Percentiles rank a stretch among this genome's conserved stretches.
These are phyloP conservation scores for Microdochium paspali DNA, from an alignment of 2,329 filamentous ascomycete genomes.

Conservation along the genomic window DNA sequence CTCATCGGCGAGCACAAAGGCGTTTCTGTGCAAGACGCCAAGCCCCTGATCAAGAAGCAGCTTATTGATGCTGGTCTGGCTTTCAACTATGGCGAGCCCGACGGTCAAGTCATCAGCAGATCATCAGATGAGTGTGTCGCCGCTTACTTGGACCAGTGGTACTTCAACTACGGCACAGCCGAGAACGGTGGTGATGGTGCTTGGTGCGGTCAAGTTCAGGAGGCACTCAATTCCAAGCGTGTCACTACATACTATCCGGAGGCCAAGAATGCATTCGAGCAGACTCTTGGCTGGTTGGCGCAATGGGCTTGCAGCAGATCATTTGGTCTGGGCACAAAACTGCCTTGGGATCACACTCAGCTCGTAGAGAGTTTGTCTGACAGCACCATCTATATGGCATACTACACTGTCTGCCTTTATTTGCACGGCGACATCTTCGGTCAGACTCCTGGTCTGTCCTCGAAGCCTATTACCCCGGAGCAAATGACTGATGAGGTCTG, in stretches of 20 bases:
- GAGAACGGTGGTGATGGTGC: slow-evolving; percentile 51
- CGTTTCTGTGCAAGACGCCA: slow-evolving; percentile 75
- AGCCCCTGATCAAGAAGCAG: slow-evolving; percentile 72
- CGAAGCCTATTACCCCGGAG: slow-evolving; percentile 54
- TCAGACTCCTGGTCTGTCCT: slow-evolving; percentile 55
- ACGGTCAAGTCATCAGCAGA: slow-evolving; percentile 78
- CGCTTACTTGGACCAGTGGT: slow-evolving; percentile 93
- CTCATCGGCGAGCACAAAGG: slow-evolving; percentile 81
- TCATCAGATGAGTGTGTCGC: slow-evolving; percentile 91
- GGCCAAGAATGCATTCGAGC: slow-evolving; percentile 71
- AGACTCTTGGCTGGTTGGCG: slow-evolving; percentile 83
- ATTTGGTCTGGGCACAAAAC: slow-evolving; percentile 85
- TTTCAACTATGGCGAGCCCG: slow-evolving; percentile 89
- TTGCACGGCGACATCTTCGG: slow-evolving; percentile 86
- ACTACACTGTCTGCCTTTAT: slow-evolving; percentile 57
- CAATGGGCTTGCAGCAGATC: slow-evolving; percentile 92
- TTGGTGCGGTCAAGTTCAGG: background rate
- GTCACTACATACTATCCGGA: slow-evolving; percentile 75
- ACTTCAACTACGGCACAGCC: slow-evolving; percentile 89
- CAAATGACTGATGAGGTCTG: slow-evolving; percentile 94
- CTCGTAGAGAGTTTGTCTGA: slow-evolving; percentile 89
- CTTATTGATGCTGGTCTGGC: slow-evolving; percentile 70
- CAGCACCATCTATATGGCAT: slow-evolving; percentile 85
- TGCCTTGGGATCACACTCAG: slow-evolving; percentile 88
- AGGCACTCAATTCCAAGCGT: background rate